Conservation (phyloP, 306 rosid genomes). For the Ochetophila trinervis region DNA sequence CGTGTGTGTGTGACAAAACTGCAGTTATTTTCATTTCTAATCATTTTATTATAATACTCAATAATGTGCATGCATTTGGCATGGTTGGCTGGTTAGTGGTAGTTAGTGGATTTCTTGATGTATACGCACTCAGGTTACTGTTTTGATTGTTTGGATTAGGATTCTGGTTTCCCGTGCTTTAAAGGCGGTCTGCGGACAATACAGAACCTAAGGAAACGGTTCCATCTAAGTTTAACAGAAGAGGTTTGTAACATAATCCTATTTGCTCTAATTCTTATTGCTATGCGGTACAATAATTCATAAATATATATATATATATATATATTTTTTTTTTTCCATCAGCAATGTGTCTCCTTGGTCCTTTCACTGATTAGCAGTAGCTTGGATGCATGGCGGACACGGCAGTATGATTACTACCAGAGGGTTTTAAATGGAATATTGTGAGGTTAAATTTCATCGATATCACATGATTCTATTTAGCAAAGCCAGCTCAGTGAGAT, state of each 20-base stretch:
- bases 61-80: not conserved
- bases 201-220: slow-evolving; percentile 93
- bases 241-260: slow-evolving; percentile 51
- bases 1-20: too few relatives aligned
- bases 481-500: slow-evolving; percentile 32
- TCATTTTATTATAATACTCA: not conserved
- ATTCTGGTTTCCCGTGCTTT: slow-evolving; percentile 96
- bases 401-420: slow-evolving; percentile 98
- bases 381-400: slow-evolving; percentile 98
- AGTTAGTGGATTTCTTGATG: not conserved
- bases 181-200: slow-evolving; percentile 95
- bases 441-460: slow-evolving; percentile 42
- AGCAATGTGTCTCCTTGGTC: slow-evolving; percentile 99
- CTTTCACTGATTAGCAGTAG: slow-evolving; percentile 96
- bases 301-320: not conserved
- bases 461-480: slow-evolving; percentile 35
- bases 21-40: too few relatives aligned
- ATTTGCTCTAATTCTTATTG: slow-evolving; percentile 10
- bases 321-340: slow-evolving; percentile 30
- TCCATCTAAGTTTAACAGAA: slow-evolving; percentile 89
- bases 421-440: slow-evolving; percentile 94
- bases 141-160: slow-evolving; percentile 53
- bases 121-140: slow-evolving; percentile 14
- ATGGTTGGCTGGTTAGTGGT: too few relatives aligned
- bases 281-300: slow-evolving; percentile 19